A percentile compares a stretch with the other conserved stretches of the same genome.
These are phyloP conservation scores for Onygenales sp. DNA, from an alignment of 2,329 filamentous ascomycete genomes.

Conservation along the genomic window DNA sequence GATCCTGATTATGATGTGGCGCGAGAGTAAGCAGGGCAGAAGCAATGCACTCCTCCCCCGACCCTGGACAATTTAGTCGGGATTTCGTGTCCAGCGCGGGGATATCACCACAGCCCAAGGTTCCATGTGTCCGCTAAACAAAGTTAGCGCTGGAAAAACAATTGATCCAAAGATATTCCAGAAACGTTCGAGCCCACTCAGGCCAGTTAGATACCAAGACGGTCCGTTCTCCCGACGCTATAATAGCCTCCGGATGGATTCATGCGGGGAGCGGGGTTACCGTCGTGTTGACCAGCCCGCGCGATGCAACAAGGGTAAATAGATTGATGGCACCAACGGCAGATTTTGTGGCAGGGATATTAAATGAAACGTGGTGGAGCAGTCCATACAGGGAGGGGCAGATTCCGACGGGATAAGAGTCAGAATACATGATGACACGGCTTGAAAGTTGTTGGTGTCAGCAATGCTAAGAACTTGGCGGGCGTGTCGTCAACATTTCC, in stretches of 20 bases:
- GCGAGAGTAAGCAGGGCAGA: neutral
- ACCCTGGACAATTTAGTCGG: neutral
- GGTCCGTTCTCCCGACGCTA: neutral
- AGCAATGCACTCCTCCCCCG: neutral
- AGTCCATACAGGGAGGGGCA: neutral
- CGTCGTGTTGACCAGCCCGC: neutral
- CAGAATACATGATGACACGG: too few species aligned
- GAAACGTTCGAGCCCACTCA: neutral
- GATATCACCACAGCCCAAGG: neutral
- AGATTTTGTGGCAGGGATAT: neutral
- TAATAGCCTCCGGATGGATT: neutral
- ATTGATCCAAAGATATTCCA: neutral
- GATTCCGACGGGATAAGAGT: too few species aligned
- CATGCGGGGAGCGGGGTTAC: conserved; percentile 1
- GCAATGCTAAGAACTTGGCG: too few species aligned
- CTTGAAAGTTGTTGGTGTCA: too few species aligned
- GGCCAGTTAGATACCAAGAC: neutral
- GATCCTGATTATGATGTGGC: neutral
- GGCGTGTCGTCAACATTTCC: too few species aligned
- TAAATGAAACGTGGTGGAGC: neutral
- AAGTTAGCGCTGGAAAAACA: neutral
- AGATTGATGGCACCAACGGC: neutral
- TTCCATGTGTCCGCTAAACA: neutral
- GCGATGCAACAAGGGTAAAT: neutral
- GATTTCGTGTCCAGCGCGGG: neutral